Evolutionary conservation across 129 eudicot genomes (phyloP).

Genomic region (Lactuca sativa): DNA sequence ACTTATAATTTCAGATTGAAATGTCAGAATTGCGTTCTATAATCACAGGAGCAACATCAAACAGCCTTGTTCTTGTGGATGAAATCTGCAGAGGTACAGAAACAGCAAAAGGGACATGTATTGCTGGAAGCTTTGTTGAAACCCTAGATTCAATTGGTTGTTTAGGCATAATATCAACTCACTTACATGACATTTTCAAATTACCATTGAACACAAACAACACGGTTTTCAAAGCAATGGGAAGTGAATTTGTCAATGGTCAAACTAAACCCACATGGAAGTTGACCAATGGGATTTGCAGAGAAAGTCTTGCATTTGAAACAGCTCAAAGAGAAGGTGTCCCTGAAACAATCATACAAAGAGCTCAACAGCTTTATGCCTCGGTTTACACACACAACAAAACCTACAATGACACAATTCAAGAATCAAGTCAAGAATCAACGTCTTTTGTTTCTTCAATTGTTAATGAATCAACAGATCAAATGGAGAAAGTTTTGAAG

Average conservation of each 20-base stretch:
- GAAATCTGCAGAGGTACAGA: slow-evolving; percentile 98
- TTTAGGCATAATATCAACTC: slow-evolving; percentile 89
- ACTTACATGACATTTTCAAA: slow-evolving; percentile 82
- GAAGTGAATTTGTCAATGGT: slow-evolving; percentile 59
- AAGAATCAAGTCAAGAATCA: slow-evolving; percentile 18
- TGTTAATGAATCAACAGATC: slow-evolving; percentile 10
- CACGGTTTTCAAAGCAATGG: slow-evolving; percentile 78
- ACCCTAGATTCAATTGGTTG: slow-evolving; percentile 77
- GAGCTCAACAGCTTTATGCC: slow-evolving; percentile 78
- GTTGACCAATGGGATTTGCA: slow-evolving; percentile 83
- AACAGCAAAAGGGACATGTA: slow-evolving; percentile 95
- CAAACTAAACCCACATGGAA: slow-evolving; percentile 89
- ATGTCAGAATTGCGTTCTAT: slow-evolving; percentile 96
- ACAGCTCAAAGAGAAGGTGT: slow-evolving; percentile 92
- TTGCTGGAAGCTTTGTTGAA: slow-evolving; percentile 88
- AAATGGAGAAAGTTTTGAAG: slow-evolving; percentile 37
- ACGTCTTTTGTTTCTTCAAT: not conserved
- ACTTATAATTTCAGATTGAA: slow-evolving; percentile 61
- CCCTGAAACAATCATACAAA: slow-evolving; percentile 54
- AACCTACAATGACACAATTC: slow-evolving; percentile 21
- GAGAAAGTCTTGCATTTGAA: slow-evolving; percentile 98
- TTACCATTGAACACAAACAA: slow-evolving; percentile 62
- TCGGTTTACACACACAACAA: slow-evolving; percentile 49
- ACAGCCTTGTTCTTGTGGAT: slow-evolving; percentile 91
- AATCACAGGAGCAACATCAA: slow-evolving; percentile 67